Conservation (phyloP, 2,329 filamentous ascomycete genomes). For the Diaporthe citri region DNA sequence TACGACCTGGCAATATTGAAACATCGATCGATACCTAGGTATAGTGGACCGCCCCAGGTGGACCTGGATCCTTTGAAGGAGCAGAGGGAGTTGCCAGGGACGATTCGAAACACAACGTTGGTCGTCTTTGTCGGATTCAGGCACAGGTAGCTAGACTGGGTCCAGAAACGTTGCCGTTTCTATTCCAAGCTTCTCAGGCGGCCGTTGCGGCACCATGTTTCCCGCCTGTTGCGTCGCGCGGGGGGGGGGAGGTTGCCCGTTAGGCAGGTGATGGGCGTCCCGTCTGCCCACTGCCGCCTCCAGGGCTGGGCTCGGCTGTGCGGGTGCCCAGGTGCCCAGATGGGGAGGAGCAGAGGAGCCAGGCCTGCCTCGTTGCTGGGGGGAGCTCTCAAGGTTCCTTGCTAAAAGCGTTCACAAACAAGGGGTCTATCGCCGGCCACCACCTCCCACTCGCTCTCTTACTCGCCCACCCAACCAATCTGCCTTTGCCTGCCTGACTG, state of each 20-base stretch:
- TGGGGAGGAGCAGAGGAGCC: neutral
- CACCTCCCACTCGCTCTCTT: neutral
- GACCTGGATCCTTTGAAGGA: neutral
- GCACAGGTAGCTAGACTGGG: slow-evolving; percentile 3
- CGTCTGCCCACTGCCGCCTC: neutral
- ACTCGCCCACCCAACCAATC: neutral
- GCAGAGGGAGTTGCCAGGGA: neutral
- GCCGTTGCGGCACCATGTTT: slow-evolving; percentile 25
- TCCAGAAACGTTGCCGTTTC: slow-evolving; percentile 15
- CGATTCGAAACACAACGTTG: slow-evolving; percentile 14
- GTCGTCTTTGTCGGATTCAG: neutral
- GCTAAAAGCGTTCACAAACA: slow-evolving; percentile 13
- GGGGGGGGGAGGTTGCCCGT: neutral
- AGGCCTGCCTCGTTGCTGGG: neutral
- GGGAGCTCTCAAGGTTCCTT: slow-evolving; percentile 10
- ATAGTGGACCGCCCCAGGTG: neutral
- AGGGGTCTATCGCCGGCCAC: slow-evolving; percentile 3
- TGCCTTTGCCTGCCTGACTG: neutral
- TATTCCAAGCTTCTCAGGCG: slow-evolving; percentile 24
- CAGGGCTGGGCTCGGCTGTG: neutral
- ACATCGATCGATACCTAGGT: neutral
- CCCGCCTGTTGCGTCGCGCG: neutral
- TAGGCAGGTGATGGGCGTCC: neutral
- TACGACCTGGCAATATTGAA: slow-evolving; percentile 14
- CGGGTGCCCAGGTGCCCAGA: neutral